A percentile compares a stretch with the other conserved stretches of the same genome.
These are phyloP conservation scores for Plasmodium berghei DNA, from an alignment of 169 alveolate genomes.

Conservation along the genomic window DNA sequence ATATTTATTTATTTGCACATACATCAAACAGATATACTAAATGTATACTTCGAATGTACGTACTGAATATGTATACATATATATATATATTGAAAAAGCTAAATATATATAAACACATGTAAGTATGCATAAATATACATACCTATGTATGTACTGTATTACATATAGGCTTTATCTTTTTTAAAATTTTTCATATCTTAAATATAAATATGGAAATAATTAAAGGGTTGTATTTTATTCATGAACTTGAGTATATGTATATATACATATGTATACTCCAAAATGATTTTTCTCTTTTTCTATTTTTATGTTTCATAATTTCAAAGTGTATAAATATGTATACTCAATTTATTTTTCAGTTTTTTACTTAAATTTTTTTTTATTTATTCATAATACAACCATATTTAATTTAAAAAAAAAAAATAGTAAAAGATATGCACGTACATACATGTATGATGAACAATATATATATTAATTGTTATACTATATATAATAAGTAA, in stretches of 20 bases:
- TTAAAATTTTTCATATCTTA: too few relatives aligned
- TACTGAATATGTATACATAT: too few relatives aligned
- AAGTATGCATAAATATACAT: conserved; percentile 11
- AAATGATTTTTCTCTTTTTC: background rate
- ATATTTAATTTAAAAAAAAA: background rate
- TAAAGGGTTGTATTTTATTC: too few relatives aligned
- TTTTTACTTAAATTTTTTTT: background rate
- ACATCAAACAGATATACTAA: too few relatives aligned
- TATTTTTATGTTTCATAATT: background rate
- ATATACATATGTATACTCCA: background rate
- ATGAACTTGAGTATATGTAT: conserved; percentile 2
- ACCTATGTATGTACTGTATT: too few relatives aligned
- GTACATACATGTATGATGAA: background rate
- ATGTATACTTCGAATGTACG: too few relatives aligned
- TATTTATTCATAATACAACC: background rate
- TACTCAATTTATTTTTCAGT: background rate
- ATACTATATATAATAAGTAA: background rate
- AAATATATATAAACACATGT: background rate
- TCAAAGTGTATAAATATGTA: too few relatives aligned
- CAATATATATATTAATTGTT: too few relatives aligned
- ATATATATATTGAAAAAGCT: too few relatives aligned
- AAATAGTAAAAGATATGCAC: background rate
- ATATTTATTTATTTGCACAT: too few relatives aligned
- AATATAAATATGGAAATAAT: too few relatives aligned
- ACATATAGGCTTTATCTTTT: too few relatives aligned